Evolutionary conservation across 1,139 yeast species (phyloP), one percentile per base, ranked within the genome.

Genomic region (Scheffersomyces quercinus): DNA sequence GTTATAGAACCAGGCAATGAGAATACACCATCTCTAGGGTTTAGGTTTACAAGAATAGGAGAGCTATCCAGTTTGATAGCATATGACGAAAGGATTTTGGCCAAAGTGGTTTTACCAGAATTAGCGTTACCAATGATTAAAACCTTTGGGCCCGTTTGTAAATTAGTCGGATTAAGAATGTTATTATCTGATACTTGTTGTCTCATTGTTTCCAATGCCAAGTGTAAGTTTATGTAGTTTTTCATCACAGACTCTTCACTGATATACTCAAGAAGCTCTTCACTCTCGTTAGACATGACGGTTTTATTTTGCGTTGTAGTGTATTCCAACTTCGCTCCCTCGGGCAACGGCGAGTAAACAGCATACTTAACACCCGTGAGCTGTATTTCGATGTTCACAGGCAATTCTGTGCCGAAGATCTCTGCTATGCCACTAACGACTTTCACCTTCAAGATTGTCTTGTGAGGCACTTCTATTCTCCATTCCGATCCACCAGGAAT

Each of bases 351-450:
- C 67, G 71, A 77, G 76, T 45, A 93, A 48, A 53, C 82, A 74
- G 55, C 82, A 66, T 59, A 82, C 77, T 65, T 84, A 59, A 47
- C 77, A 24, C 69, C 93, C 76, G 58, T 73, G 59, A 69, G 84
- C 76, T 43, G 75, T 53, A 87, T 77, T 20, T 83, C 87, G 0
- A 79, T 75, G 47, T 87, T 89, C 30, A 75, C 69, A 2, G 97
- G 88, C 29, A 93, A 75, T 60, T 93, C 99, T 2, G 97, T 89
- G 20, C 99, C 99, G 65, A 87, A 89, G 14, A 91, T 77, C 65
- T 93, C 99, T 2, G 88, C 97, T 2, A 84, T 75, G 2, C 99
- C 99, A 6, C 72, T 68, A 3, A 67, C 50, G 30, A 86, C 75
- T 51, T 75, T 82, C 30, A 89, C 58, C n/a, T 73, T 73, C 38